Evolutionary conservation across 176 grass and related monocot species (phyloP), one percentile per base, ranked within the genome.

Genomic region (Oryza meridionalis): DNA sequence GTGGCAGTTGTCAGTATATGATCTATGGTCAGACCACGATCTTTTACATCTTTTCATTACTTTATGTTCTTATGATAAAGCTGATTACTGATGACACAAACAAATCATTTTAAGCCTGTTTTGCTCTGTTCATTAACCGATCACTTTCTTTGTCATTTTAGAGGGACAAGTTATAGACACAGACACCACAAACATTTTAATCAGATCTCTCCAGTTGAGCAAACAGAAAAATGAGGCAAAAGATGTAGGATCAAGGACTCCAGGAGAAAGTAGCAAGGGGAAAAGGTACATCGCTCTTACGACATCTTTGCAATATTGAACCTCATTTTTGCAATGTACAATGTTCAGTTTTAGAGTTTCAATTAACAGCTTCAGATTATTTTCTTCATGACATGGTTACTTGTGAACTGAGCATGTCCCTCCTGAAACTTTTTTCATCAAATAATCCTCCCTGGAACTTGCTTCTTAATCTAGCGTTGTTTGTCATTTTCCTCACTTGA

Each of bases 151-250:
- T 47, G 17, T 71, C 80, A 67, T 80, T 85, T 47, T 81, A 94
- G 93, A 90, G 50, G 92, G 75, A 15, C 93, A 94, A 73, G 46
- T 94, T 76, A 90, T 94, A 46, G 92, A 92, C 44, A 94, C 93
- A 64, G 87, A 94, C 79, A 79, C 85, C 68, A 90, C 88, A 47
- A 94, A 94, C 27, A 92, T 94, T 84, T 88, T 94, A 64, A 94
- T 94, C 55, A 92, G 93, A 88, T 77, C 93, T 84, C 93, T 94
- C 59, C 93, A 94, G 75, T 73, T 88, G 26, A 92, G 66, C 74
- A 92, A 94, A 84, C 72, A 85, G 45, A 94, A 87, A 75, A 90
- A 69, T 71, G 91, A 94, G 65, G 72, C 49, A 9, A 90, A 88
- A 58, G 89, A 94, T 69, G 11, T 47, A 31, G 67, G 27, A 67